phyloP scores from a whole-genome alignment of 2,329 filamentous ascomycete genomes.

The Verticillium alfalfae region DNA sequence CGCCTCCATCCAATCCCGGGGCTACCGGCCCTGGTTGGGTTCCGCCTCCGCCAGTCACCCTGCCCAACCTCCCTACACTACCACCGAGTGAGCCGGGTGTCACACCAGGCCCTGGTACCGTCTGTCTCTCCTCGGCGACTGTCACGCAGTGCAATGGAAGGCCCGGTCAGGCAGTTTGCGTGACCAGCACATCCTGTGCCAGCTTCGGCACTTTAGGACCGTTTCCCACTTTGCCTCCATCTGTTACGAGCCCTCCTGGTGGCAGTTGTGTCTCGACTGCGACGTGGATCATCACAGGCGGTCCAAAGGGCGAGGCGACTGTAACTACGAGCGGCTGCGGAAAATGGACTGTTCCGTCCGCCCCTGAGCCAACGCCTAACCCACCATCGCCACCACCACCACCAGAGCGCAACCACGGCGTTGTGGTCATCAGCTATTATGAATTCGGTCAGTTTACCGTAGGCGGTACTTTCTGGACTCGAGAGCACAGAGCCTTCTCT shows the following conservation, averaged over 20 bases:
- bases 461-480: background rate
- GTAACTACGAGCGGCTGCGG: background rate
- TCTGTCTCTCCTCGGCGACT: background rate
- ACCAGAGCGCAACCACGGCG: background rate
- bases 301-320: background rate
- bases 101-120: background rate
- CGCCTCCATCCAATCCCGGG: no score
- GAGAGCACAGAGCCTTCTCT: background rate
- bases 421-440: background rate
- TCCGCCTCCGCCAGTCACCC: background rate
- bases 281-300: background rate
- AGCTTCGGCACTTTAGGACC: no score
- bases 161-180: no score
- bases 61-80: background rate
- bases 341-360: background rate
- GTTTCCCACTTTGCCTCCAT: background rate
- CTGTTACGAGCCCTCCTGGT: background rate
- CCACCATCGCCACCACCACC: background rate
- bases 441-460: background rate
- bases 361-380: background rate
- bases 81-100: background rate
- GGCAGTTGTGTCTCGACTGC: background rate
- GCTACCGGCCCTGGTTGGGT: no score
- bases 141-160: no score
- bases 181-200: no score